Evolutionary conservation across 1,284 basidiomycete genomes (phyloP), one percentile per base, ranked within the genome.

Genomic region (Puccinia horiana): DNA sequence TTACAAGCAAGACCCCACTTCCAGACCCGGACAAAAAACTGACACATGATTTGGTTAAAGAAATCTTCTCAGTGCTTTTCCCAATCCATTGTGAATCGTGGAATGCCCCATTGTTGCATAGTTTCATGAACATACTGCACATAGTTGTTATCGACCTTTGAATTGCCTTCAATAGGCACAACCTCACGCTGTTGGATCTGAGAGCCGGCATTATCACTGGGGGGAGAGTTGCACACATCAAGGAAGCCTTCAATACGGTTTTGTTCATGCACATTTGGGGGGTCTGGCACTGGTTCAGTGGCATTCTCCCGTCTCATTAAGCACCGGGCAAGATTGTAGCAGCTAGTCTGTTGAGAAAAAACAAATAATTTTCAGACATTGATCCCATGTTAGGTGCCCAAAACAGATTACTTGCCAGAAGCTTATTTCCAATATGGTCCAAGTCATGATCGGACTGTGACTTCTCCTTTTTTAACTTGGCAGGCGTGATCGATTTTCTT

Each of bases 41-140:
- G 78, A 23, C 67, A 73, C 69, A 73, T 73, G 18, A 73, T 63
- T 63, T 81, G 78, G 44, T 81, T 81, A 42, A 73, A 81, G 20
- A 20, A 52, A 40, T 80, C 49, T 29, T 80, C 67, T 0, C 20
- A 72, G 54, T 70, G 52, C 37, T 42, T 73, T 11, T 73, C 69
- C 78, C 78, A 81, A 40, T 81, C 78, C 67, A 81, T 73, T 14
- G 78, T 81, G n/a, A 81, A 81, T 2, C 67, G n/a, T 23, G 32
- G 14, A 11, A 81, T 81, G 0, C 69, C 78, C 78, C 78, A 81
- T 37, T 54, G 54, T 56, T 54, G 35, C 78, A 80, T 78, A 2
- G 77, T 80, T 37, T 8, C 77, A 80, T 72, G 65, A 26, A 80
- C 26, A 35, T 56, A 81, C 1, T 44, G 8, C 14, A 81, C 32